Evolutionary conservation across 106 monocot genomes (phyloP).

Genomic region (Allium fistulosum): DNA sequence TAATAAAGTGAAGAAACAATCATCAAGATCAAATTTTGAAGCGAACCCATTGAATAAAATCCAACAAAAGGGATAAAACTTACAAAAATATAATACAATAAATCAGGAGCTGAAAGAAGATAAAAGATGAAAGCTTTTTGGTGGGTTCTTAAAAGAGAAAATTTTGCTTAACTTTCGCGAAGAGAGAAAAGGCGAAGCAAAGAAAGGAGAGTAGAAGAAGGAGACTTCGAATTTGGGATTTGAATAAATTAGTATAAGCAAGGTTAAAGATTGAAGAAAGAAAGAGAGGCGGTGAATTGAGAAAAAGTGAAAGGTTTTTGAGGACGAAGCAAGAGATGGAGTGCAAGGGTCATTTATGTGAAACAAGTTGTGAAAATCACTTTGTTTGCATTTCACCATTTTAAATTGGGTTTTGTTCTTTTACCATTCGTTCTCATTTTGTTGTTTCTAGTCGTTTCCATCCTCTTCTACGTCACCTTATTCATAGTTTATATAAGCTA

Average conservation of each 20-base stretch:
- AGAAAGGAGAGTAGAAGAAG: not conserved
- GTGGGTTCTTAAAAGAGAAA: not conserved
- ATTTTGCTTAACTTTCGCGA: not conserved
- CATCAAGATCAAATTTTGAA: constrained; percentile 1
- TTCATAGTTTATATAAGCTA: too few relatives aligned
- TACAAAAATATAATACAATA: constrained; percentile 3
- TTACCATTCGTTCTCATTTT: too few relatives aligned
- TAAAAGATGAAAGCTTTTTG: constrained; percentile 11
- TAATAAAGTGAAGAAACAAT: not conserved
- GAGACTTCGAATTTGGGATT: constrained; percentile 24
- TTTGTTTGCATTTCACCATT: too few relatives aligned
- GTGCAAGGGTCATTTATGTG: not conserved
- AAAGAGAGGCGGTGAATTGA: constrained; percentile 8
- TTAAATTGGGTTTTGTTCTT: too few relatives aligned
- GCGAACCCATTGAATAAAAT: constrained; percentile 1
- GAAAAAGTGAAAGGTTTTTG: constrained; percentile 2
- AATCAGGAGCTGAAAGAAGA: not conserved
- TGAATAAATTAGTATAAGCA: constrained; percentile 16
- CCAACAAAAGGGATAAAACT: not conserved
- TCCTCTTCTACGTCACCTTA: too few relatives aligned
- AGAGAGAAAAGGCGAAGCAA: constrained; percentile 5
- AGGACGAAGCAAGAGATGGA: constrained; percentile 19
- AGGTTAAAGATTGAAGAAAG: constrained; percentile 5
- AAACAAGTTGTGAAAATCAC: too few relatives aligned
- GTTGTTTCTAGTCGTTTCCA: too few relatives aligned